These are phyloP conservation scores for Pueraria montana DNA, from an alignment of 306 rosid species.

Conservation along the genomic window DNA sequence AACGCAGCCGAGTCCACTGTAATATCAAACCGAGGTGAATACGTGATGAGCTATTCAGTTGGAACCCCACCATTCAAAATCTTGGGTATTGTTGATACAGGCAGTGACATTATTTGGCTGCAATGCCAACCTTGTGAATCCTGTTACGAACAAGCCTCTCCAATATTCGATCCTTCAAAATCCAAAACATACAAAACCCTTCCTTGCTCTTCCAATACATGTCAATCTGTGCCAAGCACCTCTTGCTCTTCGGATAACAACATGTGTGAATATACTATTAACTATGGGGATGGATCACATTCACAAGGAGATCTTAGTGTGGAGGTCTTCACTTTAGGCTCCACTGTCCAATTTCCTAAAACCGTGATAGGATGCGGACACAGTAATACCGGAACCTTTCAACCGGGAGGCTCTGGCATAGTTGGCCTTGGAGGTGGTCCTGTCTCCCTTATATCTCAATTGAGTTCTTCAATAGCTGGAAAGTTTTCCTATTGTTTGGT, in stretches of 20 bases:
- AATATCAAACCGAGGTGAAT: slow-evolving; percentile 31
- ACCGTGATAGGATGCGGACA: slow-evolving; percentile 62
- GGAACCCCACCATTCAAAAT: not conserved
- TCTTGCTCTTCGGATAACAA: not conserved
- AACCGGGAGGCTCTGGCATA: slow-evolving; percentile 51
- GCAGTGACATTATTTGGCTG: slow-evolving; percentile 68
- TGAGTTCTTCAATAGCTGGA: slow-evolving; percentile 37
- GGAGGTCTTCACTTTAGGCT: slow-evolving; percentile 32
- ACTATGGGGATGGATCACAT: slow-evolving; percentile 52
- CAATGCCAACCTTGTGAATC: slow-evolving; percentile 62
- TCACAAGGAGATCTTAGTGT: slow-evolving; percentile 47
- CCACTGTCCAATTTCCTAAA: slow-evolving; percentile 45
- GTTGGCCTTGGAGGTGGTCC: slow-evolving; percentile 65
- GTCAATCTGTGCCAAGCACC: fast-evolving
- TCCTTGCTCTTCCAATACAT: not conserved
- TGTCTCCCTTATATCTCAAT: slow-evolving; percentile 50
- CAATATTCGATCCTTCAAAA: slow-evolving; percentile 55
- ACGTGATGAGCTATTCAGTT: slow-evolving; percentile 48
- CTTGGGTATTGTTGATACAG: not conserved
- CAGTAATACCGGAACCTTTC: not conserved
- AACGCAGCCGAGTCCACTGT: slow-evolving; percentile 30
- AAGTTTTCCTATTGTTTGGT: slow-evolving; percentile 75
- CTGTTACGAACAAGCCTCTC: slow-evolving; percentile 57
- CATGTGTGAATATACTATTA: slow-evolving; percentile 47
- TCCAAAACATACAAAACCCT: slow-evolving; percentile 48